phyloP scores from a whole-genome alignment of 1,284 basidiomycete species.

The Trichosporon ovoides region DNA sequence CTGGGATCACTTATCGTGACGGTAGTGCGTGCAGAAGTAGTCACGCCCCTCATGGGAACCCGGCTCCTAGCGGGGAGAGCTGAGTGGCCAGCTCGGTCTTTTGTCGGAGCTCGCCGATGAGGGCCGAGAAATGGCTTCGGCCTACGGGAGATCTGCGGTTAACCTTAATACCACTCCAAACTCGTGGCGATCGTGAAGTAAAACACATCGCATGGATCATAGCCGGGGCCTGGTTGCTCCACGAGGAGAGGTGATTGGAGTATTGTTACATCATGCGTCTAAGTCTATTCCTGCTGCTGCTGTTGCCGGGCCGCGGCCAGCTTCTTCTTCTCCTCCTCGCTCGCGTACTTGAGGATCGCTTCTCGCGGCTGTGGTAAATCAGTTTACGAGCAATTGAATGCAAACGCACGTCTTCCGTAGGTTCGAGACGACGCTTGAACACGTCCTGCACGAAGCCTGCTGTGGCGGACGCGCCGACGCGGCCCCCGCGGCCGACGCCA shows the following conservation, averaged over 20 bases:
- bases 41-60: too few relatives aligned
- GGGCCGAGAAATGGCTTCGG: too few relatives aligned
- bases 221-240: neutral
- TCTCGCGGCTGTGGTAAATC: constrained; percentile 76
- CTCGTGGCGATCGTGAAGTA: too few relatives aligned
- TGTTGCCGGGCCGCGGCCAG: neutral
- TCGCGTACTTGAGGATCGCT: constrained; percentile 88
- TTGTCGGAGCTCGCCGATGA: too few relatives aligned
- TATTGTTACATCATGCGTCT: neutral
- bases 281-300: neutral
- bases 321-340: constrained; percentile 56
- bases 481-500: constrained; percentile 85
- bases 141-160: too few relatives aligned
- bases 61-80: too few relatives aligned
- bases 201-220: too few relatives aligned
- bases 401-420: constrained; percentile 79
- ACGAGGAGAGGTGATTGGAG: neutral
- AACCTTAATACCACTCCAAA: too few relatives aligned
- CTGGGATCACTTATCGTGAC: too few relatives aligned
- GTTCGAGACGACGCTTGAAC: constrained; percentile 50
- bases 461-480: constrained; percentile 90
- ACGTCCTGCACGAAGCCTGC: constrained; percentile 91
- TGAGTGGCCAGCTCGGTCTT: too few relatives aligned
- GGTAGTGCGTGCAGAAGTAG: too few relatives aligned
- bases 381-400: neutral